Evolutionary conservation across 345 rosid genomes (phyloP), one percentile per base, ranked within the genome.

Genomic region (Aurinia saxatilis): DNA sequence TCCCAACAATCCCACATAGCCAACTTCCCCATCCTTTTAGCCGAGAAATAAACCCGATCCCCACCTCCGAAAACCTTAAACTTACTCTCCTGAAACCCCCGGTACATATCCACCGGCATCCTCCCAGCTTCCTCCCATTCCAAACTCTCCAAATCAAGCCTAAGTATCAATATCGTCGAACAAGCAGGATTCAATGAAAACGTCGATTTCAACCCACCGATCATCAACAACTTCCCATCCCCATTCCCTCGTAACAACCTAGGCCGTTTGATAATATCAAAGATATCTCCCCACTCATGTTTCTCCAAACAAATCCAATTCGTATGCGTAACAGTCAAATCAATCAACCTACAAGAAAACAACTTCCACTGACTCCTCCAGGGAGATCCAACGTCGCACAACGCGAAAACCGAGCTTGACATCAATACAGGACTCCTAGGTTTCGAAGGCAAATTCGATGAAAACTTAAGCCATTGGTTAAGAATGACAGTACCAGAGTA

Each of bases 71-170:
- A 91, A 62, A 88, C 95, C 81, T 91, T 91, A 42, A 91, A 81
- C 78, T 91, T 91, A 63, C 81, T 86, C 33, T 91, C 92, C 19
- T 79, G 74, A 36, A 91, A 91, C 55, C 77, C 78, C 40, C 75
- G 73, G 38, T 86, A 82, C 96, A 91, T 86, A 17, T 85, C 95
- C 45, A 72, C 29, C 0, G 98, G 95, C 98, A 91, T 91, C 61
- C 96, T 72, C 3, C 92, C 91, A 0, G 92, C 95, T 75, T 88
- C 92, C 47, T 88, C 96, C 95, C 98, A 91, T 57, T 91, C 95
- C 76, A 86, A 60, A 14, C 76, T 83, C 54, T 75, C 90, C 73
- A 91, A 79, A 60, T 88, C 95, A 66, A 91, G 70, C 73, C 86
- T 77, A 76, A 84, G 72, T 37, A 91, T 84, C 74, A 86, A 53